phyloP scores from a whole-genome alignment of 2,329 filamentous ascomycete genomes.

The Sclerotinia trifoliorum region DNA sequence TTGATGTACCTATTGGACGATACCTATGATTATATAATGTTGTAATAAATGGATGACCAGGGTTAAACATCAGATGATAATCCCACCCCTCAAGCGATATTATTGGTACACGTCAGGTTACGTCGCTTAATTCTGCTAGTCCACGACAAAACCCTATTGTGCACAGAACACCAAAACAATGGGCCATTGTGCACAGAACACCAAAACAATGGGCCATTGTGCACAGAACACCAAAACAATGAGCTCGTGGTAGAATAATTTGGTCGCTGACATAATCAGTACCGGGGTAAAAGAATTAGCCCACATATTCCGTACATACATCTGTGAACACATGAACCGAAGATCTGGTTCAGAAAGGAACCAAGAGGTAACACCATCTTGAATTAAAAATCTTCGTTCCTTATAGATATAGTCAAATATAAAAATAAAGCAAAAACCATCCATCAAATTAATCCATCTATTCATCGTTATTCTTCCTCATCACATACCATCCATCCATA shows the following conservation, averaged over 20 bases:
- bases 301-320: too few species aligned
- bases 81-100: background rate
- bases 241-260: too few species aligned
- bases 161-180: too few species aligned
- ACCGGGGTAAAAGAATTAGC: too few species aligned
- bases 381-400: background rate
- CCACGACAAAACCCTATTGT: too few species aligned
- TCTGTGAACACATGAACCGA: too few species aligned
- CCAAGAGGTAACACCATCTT: background rate
- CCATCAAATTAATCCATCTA: background rate
- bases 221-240: too few species aligned
- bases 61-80: background rate
- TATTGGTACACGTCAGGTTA: too few species aligned
- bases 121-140: background rate
- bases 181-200: too few species aligned
- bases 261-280: too few species aligned
- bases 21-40: background rate
- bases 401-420: background rate
- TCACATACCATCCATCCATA: background rate
- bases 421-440: background rate
- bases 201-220: too few species aligned
- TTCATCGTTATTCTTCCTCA: slow-evolving; percentile 6
- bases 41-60: background rate
- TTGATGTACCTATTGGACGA: background rate
- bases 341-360: too few species aligned